Evolutionary conservation across 202 grass and related monocot genomes (phyloP).

Genomic region (Hordeum pubiflorum): DNA sequence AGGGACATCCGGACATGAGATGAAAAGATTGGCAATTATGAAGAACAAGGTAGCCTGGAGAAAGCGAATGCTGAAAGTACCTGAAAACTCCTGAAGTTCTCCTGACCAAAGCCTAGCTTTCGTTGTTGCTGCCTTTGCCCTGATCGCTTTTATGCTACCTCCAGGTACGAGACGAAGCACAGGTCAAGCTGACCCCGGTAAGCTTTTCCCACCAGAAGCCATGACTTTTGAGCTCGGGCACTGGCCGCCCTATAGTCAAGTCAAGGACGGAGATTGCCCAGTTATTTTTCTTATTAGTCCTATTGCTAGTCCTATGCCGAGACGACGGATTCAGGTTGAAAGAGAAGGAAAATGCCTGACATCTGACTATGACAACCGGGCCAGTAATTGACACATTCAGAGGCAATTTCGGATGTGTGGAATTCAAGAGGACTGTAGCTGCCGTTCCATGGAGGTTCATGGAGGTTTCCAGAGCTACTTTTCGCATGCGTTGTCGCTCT

Average conservation of each 20-base stretch:
- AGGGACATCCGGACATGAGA: neutral
- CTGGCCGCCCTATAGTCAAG: neutral
- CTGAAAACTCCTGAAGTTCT: neutral
- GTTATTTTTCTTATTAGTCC: too few relatives aligned
- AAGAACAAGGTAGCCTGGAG: neutral
- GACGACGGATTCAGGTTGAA: neutral
- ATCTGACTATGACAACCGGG: neutral
- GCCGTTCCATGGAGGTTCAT: neutral
- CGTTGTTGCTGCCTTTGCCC: too few relatives aligned
- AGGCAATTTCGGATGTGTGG: neutral
- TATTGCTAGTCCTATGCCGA: too few relatives aligned
- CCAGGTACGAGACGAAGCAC: neutral
- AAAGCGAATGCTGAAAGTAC: neutral
- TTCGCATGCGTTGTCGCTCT: neutral
- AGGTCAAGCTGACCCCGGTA: too few relatives aligned
- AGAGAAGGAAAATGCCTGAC: neutral
- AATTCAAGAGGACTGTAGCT: neutral
- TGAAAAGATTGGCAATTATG: neutral
- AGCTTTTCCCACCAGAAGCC: neutral
- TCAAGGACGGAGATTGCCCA: neutral
- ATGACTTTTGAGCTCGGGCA: neutral
- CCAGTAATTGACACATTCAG: neutral
- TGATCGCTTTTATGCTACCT: neutral
- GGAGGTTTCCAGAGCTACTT: neutral
- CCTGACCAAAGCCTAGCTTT: neutral